Conservation (phyloP, 768 basidiomycete species). For the Coprinopsis marcescibilis region DNA sequence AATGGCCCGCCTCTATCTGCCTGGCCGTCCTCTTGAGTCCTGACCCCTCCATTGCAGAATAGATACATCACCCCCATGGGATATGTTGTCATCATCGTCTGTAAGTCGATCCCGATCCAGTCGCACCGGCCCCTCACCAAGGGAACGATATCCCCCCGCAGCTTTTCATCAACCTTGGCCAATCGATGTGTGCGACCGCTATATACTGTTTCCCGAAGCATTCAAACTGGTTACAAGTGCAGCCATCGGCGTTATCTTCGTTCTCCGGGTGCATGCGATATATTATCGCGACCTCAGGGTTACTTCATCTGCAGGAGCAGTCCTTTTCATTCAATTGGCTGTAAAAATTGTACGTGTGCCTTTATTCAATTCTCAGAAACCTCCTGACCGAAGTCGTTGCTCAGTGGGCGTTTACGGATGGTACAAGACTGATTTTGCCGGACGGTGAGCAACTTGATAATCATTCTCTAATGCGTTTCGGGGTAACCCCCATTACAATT, state of each 20-base stretch:
- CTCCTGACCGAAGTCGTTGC: not conserved
- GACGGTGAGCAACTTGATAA: constrained; percentile 16
- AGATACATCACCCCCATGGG: constrained; percentile 31
- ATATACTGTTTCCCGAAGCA: constrained; percentile 30
- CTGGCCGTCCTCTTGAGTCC: not conserved
- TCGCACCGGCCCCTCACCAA: not conserved
- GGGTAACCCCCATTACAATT: too few relatives aligned
- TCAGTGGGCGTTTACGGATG: constrained; percentile 33
- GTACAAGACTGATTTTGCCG: constrained; percentile 25
- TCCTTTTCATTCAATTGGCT: constrained; percentile 22
- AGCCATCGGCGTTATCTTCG: constrained; percentile 29
- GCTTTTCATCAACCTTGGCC: constrained; percentile 31
- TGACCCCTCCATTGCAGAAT: constrained; percentile 23
- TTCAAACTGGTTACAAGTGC: constrained; percentile 26
- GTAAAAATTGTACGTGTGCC: constrained; percentile 27
- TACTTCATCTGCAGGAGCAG: constrained; percentile 14
- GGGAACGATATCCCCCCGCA: too few relatives aligned
- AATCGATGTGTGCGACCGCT: constrained; percentile 25
- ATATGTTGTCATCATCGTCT: constrained; percentile 30
- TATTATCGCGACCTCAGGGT: constrained; percentile 20
- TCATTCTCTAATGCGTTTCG: too few relatives aligned
- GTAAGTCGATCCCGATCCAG: constrained; percentile 15
- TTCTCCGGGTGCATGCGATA: constrained; percentile 25
- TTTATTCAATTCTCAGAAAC: not conserved
- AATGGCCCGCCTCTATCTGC: not conserved